These are phyloP conservation scores for Aegilops longissima DNA, from an alignment of 176 grass and related monocot species.

Conservation along the genomic window DNA sequence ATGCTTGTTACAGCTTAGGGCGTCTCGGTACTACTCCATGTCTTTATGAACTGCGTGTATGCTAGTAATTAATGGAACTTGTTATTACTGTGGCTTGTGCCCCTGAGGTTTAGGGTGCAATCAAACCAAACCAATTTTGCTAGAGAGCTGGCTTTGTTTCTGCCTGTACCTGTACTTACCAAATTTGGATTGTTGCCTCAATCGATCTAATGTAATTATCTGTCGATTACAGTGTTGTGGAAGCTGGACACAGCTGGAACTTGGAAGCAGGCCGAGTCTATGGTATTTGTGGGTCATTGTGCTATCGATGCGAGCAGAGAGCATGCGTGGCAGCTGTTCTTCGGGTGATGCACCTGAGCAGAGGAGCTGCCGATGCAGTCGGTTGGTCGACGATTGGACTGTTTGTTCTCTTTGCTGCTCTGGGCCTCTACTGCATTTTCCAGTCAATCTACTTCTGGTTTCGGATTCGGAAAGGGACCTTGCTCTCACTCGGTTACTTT, in stretches of 20 bases:
- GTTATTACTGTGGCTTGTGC: not conserved
- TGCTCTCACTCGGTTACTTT: slow-evolving; percentile 73
- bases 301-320: slow-evolving; percentile 78
- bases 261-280: slow-evolving; percentile 33
- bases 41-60: not conserved
- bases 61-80: not conserved
- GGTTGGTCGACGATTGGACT: slow-evolving; percentile 77
- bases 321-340: slow-evolving; percentile 90
- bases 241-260: slow-evolving; percentile 27
- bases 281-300: slow-evolving; percentile 58
- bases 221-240: slow-evolving; percentile 39
- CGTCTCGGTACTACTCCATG: not conserved
- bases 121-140: slow-evolving; percentile 16
- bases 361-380: slow-evolving; percentile 81
- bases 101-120: slow-evolving; percentile 18
- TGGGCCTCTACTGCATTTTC: slow-evolving; percentile 68
- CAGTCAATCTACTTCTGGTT: slow-evolving; percentile 60
- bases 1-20: not conserved
- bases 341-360: slow-evolving; percentile 96
- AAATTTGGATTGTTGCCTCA: slow-evolving; percentile 16
- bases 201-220: slow-evolving; percentile 1
- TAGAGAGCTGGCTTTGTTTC: not conserved
- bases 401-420: slow-evolving; percentile 57
- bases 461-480: slow-evolving; percentile 45
- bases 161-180: not conserved